A percentile compares a stretch with the other conserved stretches of the same genome.
phyloP scores from a whole-genome alignment of 306 rosid species.

The peach (Prunus persica) region DNA sequence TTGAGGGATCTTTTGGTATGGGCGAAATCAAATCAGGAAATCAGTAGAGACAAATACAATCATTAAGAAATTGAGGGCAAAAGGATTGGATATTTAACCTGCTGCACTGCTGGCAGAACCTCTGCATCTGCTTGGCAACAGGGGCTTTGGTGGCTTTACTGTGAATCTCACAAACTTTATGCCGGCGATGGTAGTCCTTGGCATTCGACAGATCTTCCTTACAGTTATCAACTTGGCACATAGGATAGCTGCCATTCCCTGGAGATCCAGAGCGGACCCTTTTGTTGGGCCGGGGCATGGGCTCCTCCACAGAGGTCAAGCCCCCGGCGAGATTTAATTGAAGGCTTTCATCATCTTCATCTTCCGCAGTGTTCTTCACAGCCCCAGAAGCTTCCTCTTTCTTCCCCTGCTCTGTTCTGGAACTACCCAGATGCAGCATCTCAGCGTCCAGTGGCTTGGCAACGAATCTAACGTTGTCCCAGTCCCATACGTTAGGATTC shows the following conservation, averaged over 20 bases:
- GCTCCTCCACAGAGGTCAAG: slow-evolving; percentile 27
- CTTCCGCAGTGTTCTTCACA: slow-evolving; percentile 5
- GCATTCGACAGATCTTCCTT: slow-evolving; percentile 74
- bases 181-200: slow-evolving; percentile 87
- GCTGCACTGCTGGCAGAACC: slow-evolving; percentile 98
- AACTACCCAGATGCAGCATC: slow-evolving; percentile 16
- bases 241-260: slow-evolving; percentile 51
- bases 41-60: background rate
- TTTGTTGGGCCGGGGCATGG: slow-evolving; percentile 40
- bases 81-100: slow-evolving; percentile 31
- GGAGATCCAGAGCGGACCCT: slow-evolving; percentile 76
- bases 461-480: slow-evolving; percentile 63
- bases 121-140: slow-evolving; percentile 65
- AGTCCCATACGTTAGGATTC: slow-evolving; percentile 69
- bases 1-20: background rate
- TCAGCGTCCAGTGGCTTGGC: slow-evolving; percentile 35
- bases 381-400: slow-evolving; percentile 1
- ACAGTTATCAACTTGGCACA: slow-evolving; percentile 89
- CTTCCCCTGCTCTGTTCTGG: slow-evolving; percentile 14
- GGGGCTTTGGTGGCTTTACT: slow-evolving; percentile 73
- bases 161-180: slow-evolving; percentile 82
- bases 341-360: slow-evolving; percentile 35
- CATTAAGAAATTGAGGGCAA: background rate
- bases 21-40: background rate
- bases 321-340: slow-evolving; percentile 62